These are phyloP conservation scores for Penicillium hordei DNA, from an alignment of 2,329 filamentous ascomycete genomes.

Conservation along the genomic window DNA sequence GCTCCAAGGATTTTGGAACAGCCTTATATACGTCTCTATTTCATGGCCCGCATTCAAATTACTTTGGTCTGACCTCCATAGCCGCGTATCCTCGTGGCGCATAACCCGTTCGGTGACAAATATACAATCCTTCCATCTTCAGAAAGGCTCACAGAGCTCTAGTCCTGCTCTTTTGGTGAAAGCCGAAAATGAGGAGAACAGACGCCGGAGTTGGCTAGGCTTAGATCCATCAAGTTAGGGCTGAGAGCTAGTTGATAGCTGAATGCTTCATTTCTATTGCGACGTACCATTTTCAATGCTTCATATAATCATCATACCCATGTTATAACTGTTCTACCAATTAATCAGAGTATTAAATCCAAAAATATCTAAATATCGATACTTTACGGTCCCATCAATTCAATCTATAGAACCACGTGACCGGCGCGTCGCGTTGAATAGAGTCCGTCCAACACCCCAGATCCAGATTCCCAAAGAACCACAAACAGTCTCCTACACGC, in stretches of 20 bases:
- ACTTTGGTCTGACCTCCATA: constrained; percentile 14
- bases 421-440: constrained; percentile 20
- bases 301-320: background rate
- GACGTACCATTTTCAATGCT: background rate
- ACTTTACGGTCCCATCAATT: background rate
- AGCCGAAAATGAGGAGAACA: background rate
- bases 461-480: constrained; percentile 15
- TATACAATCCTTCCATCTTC: background rate
- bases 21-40: constrained; percentile 71
- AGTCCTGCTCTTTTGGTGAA: background rate
- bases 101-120: background rate
- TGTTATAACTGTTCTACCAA: background rate
- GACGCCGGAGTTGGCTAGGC: constrained; percentile 2
- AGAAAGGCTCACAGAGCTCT: background rate
- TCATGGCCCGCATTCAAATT: constrained; percentile 63
- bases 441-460: constrained; percentile 1
- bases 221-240: constrained; percentile 5
- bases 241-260: background rate
- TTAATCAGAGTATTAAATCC: background rate
- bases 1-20: constrained; percentile 83
- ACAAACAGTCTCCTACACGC: background rate
- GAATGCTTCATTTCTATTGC: background rate
- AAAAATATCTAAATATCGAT: background rate
- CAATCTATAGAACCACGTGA: constrained; percentile 29
- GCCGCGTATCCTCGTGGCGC: background rate